Evolutionary conservation across 2,329 filamentous ascomycete species (phyloP).

Genomic region (Cladophialophora carrionii): DNA sequence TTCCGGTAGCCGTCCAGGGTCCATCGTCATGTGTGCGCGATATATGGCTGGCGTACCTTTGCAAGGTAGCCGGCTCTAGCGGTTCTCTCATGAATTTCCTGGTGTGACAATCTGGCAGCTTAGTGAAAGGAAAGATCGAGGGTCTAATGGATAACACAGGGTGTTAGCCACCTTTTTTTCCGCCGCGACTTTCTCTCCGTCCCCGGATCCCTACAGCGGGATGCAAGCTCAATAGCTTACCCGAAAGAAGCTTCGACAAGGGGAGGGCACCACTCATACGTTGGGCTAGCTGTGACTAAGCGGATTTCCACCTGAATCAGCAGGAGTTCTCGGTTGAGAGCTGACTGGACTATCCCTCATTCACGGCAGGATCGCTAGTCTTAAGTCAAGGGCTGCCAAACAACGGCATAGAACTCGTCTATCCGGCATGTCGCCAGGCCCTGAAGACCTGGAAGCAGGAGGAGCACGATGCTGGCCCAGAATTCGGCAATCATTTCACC

Average conservation of each 20-base stretch:
- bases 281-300: background rate
- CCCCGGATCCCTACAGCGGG: background rate
- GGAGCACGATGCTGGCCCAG: background rate
- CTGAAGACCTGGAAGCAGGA: background rate
- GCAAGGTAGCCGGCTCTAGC: background rate
- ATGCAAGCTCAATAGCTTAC: background rate
- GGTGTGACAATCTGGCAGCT: background rate
- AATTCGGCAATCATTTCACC: background rate
- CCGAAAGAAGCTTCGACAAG: background rate
- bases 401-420: background rate
- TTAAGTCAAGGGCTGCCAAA: background rate
- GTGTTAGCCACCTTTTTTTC: background rate
- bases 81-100: background rate
- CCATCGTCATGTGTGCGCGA: background rate
- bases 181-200: background rate
- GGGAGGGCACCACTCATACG: background rate
- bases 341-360: background rate
- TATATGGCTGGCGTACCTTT: background rate
- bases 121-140: background rate
- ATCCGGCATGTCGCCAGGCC: background rate
- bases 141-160: background rate
- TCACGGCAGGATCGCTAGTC: background rate
- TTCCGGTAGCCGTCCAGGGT: background rate
- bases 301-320: constrained; percentile 1
- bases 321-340: background rate